phyloP scores from a whole-genome alignment of 805 yeast genomes.

The Deakozyma indianensis region DNA sequence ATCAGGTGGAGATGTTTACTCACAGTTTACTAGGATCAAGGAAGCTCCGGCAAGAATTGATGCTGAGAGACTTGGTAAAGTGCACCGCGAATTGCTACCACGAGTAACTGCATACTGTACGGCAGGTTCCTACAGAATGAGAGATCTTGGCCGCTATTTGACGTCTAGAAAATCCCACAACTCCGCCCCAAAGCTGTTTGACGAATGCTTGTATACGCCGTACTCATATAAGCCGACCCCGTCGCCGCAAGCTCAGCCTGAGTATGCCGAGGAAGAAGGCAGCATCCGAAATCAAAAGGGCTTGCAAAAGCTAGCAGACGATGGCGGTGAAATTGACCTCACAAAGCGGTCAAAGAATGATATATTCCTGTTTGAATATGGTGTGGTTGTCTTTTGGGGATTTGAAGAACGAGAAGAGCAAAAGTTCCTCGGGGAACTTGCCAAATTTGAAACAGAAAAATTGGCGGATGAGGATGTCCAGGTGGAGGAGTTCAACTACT shows the following conservation, averaged over 20 bases:
- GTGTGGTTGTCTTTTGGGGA: constrained; percentile 97
- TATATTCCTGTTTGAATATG: constrained; percentile 84
- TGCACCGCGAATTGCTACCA: constrained; percentile 70
- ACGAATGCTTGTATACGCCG: constrained; percentile 90
- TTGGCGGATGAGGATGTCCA: constrained; percentile 85
- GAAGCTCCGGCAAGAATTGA: constrained; percentile 84
- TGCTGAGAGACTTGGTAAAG: constrained; percentile 85
- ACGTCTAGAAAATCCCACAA: constrained; percentile 45
- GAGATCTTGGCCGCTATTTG: constrained; percentile 73
- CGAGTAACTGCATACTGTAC: constrained; percentile 95
- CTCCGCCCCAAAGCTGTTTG: constrained; percentile 78
- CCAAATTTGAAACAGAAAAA: constrained; percentile 82
- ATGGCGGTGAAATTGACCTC: constrained; percentile 88
- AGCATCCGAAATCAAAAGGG: neutral
- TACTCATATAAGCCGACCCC: constrained; percentile 30
- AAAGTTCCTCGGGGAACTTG: constrained; percentile 68
- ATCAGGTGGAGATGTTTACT: constrained; percentile 46
- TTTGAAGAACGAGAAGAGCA: constrained; percentile 72
- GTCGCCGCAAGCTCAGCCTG: constrained; percentile 8
- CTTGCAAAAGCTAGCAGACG: constrained; percentile 52
- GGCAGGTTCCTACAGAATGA: constrained; percentile 82
- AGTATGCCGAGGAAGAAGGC: constrained; percentile 12
- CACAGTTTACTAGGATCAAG: constrained; percentile 71
- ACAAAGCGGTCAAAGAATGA: constrained; percentile 82
- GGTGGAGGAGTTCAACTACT: constrained; percentile 87